Percentiles rank a stretch among this genome's conserved stretches.
Evolutionary conservation across 257 asterid genomes (phyloP).

Genomic region (Salvia rosmarinus): DNA sequence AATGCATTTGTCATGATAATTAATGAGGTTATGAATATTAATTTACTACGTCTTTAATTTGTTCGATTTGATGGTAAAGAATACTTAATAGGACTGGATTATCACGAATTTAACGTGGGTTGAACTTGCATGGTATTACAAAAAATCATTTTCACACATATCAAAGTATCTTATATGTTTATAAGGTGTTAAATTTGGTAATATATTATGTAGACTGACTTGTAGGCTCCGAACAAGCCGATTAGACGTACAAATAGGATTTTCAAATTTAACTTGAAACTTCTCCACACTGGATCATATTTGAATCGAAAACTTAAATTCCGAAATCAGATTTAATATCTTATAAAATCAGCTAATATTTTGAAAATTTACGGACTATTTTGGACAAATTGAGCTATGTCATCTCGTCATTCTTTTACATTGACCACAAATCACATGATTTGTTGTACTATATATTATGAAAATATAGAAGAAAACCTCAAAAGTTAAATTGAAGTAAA

Average conservation of each 20-base stretch:
- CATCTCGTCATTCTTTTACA: neutral
- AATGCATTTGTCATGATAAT: no score
- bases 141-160: no score
- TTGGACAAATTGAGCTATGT: neutral
- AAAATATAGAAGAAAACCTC: neutral
- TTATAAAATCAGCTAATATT: neutral
- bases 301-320: neutral
- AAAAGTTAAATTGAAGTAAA: slow-evolving; percentile 13
- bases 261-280: neutral
- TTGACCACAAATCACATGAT: neutral
- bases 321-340: neutral
- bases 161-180: no score
- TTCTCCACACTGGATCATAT: neutral
- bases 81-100: no score
- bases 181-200: neutral
- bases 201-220: neutral
- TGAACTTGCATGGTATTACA: no score
- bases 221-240: neutral
- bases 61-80: no score
- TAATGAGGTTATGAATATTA: no score
- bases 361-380: neutral
- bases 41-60: no score
- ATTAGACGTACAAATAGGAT: neutral
- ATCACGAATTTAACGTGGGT: no score
- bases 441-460: neutral